Conservation (phyloP, 805 yeast species). For the Vanderwaltozyma verrucispora region DNA sequence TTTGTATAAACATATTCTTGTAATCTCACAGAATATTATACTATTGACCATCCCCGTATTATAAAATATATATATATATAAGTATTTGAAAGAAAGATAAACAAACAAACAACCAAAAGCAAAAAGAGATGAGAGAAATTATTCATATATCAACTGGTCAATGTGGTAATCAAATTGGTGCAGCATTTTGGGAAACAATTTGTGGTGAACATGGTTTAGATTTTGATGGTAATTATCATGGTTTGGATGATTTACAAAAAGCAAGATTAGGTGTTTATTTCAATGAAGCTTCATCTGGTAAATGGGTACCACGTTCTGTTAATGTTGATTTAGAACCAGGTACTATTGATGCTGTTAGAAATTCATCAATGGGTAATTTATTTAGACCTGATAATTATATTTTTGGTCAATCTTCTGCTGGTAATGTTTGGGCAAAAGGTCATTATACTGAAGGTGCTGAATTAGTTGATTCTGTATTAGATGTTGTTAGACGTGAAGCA, state of each 20-base stretch:
- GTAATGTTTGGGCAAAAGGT: constrained; percentile 96
- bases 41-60: too few relatives aligned
- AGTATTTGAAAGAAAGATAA: too few relatives aligned
- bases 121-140: constrained; percentile 32
- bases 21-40: too few relatives aligned
- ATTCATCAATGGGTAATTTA: constrained; percentile 71
- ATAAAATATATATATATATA: too few relatives aligned
- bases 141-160: constrained; percentile 96
- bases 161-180: constrained; percentile 98
- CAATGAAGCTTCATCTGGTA: constrained; percentile 77
- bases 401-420: constrained; percentile 86
- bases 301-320: constrained; percentile 90
- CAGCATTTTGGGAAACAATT: constrained; percentile 88
- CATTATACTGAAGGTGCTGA: constrained; percentile 96
- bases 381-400: constrained; percentile 90
- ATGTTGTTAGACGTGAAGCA: constrained; percentile 86
- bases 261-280: constrained; percentile 70
- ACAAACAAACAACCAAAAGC: too few relatives aligned
- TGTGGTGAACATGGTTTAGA: constrained; percentile 84
- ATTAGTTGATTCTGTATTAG: constrained; percentile 80
- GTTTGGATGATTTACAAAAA: constrained; percentile 42
- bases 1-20: too few relatives aligned
- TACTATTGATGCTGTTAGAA: constrained; percentile 75
- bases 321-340: constrained; percentile 92
- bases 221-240: constrained; percentile 62